Conservation (phyloP, 345 rosid genomes). For the Citrus medica region DNA sequence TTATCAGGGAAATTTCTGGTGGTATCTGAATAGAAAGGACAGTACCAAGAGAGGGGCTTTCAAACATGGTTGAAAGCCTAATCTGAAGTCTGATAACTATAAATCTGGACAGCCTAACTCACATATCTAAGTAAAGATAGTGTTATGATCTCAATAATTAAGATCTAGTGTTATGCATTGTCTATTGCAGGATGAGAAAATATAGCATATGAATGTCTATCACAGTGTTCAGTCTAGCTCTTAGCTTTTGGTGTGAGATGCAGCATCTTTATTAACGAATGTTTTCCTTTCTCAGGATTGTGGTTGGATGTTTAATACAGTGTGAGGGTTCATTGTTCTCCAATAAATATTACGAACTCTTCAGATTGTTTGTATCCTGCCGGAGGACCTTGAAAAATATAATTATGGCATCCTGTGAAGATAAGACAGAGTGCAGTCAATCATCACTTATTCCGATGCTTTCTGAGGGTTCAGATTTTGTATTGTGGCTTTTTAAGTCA, state of each 20-base stretch:
- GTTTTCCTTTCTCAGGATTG: conserved; percentile 35
- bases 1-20: neutral
- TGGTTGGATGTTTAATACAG: conserved; percentile 32
- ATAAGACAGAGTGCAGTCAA: conserved; percentile 30
- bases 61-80: neutral
- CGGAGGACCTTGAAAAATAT: conserved; percentile 68
- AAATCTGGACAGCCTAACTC: neutral
- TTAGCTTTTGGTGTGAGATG: conserved; percentile 8
- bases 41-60: neutral
- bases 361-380: conserved; percentile 60
- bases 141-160: neutral
- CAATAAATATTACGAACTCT: conserved; percentile 33
- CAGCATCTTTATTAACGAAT: conserved; percentile 3
- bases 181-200: neutral
- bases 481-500: conserved; percentile 77
- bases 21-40: neutral
- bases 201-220: neutral
- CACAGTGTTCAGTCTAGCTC: neutral
- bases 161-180: neutral
- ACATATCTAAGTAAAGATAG: neutral
- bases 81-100: neutral
- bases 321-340: conserved; percentile 30
- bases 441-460: conserved; percentile 33
- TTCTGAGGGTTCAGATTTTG: conserved; percentile 41
- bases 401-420: conserved; percentile 42